phyloP scores from a whole-genome alignment of 805 yeast genomes.

The Metschnikowia cubensis region DNA sequence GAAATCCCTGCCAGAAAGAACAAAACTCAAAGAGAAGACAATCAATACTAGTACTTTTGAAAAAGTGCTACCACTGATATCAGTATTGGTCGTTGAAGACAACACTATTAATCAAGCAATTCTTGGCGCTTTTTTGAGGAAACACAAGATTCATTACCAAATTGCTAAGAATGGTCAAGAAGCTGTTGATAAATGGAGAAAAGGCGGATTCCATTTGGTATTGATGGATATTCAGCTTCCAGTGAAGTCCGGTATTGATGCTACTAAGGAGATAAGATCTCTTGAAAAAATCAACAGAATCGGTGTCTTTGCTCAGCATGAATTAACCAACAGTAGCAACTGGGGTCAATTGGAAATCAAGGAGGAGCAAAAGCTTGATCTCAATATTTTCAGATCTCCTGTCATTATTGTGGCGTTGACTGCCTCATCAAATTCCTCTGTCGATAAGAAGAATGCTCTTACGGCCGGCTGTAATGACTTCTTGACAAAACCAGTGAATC shows the following conservation, averaged over 20 bases:
- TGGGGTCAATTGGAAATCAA: constrained; percentile 24
- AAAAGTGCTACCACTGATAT: constrained; percentile 81
- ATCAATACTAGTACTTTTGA: constrained; percentile 37
- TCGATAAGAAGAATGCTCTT: constrained; percentile 84
- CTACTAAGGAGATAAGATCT: constrained; percentile 85
- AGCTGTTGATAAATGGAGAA: constrained; percentile 91
- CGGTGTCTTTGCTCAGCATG: constrained; percentile 56
- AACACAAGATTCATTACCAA: constrained; percentile 77
- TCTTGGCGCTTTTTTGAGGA: constrained; percentile 80
- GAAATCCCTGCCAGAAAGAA: not conserved
- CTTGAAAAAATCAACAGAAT: constrained; percentile 76
- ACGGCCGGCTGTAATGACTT: constrained; percentile 98
- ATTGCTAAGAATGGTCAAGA: constrained; percentile 93
- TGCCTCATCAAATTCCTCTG: constrained; percentile 75
- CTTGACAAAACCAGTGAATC: constrained; percentile 90
- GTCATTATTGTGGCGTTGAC: constrained; percentile 98
- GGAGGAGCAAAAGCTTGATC: constrained; percentile 55
- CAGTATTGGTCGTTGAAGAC: constrained; percentile 93
- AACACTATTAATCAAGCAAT: constrained; percentile 91
- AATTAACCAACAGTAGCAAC: constrained; percentile 20
- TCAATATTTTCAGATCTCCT: constrained; percentile 74
- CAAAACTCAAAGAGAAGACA: constrained; percentile 8
- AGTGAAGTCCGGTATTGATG: constrained; percentile 92
- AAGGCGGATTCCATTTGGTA: constrained; percentile 91
- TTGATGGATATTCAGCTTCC: constrained; percentile 98